Percentiles rank a stretch among this genome's conserved stretches.
These are phyloP conservation scores for Lachnellula cervina DNA, from an alignment of 2,329 filamentous ascomycete genomes.

Conservation along the genomic window DNA sequence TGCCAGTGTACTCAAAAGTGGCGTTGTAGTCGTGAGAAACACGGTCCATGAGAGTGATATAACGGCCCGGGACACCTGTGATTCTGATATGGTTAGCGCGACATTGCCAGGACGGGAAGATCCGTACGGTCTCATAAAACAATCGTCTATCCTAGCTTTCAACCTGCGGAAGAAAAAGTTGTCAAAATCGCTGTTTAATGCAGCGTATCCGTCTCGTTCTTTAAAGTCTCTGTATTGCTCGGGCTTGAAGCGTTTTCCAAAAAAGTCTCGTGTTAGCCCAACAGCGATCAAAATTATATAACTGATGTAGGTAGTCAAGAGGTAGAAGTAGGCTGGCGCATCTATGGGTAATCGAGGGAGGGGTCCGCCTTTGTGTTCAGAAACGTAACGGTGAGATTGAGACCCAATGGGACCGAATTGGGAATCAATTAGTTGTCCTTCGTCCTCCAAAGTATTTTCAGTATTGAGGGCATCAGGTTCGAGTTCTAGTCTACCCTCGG, in stretches of 20 bases:
- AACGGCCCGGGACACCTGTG: slow-evolving; percentile 86
- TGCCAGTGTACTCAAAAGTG: slow-evolving; percentile 80
- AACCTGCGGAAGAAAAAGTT: slow-evolving; percentile 90
- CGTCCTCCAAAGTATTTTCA: background rate
- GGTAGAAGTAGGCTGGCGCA: slow-evolving; percentile 89
- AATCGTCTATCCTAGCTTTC: slow-evolving; percentile 91
- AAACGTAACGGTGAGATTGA: slow-evolving; percentile 76
- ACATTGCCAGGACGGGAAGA: background rate
- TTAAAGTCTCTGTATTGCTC: slow-evolving; percentile 75
- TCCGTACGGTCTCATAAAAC: slow-evolving; percentile 70
- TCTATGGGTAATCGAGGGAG: slow-evolving; percentile 83
- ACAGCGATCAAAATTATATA: slow-evolving; percentile 91
- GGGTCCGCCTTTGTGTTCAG: slow-evolving; percentile 73
- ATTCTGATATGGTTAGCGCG: slow-evolving; percentile 36
- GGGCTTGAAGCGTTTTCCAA: slow-evolving; percentile 86
- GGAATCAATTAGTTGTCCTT: slow-evolving; percentile 52
- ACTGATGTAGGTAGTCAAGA: slow-evolving; percentile 93
- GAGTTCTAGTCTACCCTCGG: background rate
- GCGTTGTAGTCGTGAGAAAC: slow-evolving; percentile 84
- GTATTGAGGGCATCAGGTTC: background rate
- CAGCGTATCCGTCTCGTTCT: slow-evolving; percentile 79
- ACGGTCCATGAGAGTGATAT: slow-evolving; percentile 85
- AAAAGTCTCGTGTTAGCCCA: slow-evolving; percentile 91
- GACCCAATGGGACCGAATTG: slow-evolving; percentile 84
- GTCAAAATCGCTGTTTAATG: slow-evolving; percentile 93